A percentile compares a stretch with the other conserved stretches of the same genome.
Evolutionary conservation across 176 grass and related monocot genomes (phyloP).

Genomic region (Oropetium thomaeum): DNA sequence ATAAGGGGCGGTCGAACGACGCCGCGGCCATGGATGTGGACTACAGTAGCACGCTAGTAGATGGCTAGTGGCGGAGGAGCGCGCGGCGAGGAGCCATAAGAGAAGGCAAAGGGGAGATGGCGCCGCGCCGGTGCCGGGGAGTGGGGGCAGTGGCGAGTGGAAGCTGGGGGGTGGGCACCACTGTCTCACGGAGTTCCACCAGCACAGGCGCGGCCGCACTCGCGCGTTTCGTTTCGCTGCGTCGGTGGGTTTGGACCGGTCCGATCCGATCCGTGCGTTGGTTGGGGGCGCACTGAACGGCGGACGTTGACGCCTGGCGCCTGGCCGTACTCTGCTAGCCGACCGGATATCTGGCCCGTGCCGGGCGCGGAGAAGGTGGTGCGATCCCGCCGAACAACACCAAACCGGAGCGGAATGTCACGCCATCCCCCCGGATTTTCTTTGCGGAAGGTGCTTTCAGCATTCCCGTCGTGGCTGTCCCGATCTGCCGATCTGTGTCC

Average conservation of each 20-base stretch:
- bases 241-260: constrained; percentile 35
- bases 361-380: background rate
- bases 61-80: constrained; percentile 5
- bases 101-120: background rate
- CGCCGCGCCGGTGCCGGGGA: background rate
- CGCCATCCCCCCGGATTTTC: background rate
- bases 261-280: background rate
- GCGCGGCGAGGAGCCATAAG: constrained; percentile 27
- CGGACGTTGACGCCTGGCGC: background rate
- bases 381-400: constrained; percentile 7
- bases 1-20: background rate
- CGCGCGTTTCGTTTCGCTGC: background rate
- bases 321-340: background rate
- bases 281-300: constrained; percentile 16
- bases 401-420: background rate
- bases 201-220: background rate
- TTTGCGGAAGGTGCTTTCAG: no score
- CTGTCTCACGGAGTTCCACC: background rate
- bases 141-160: constrained; percentile 19
- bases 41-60: background rate
- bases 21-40: constrained; percentile 32
- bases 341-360: background rate
- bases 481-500: background rate
- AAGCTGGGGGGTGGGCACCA: constrained; percentile 34
- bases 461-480: background rate